Base-by-base conservation (phyloP, 495 filamentous ascomycete genomes). In the Hypoxylon fragiforme region DNA sequence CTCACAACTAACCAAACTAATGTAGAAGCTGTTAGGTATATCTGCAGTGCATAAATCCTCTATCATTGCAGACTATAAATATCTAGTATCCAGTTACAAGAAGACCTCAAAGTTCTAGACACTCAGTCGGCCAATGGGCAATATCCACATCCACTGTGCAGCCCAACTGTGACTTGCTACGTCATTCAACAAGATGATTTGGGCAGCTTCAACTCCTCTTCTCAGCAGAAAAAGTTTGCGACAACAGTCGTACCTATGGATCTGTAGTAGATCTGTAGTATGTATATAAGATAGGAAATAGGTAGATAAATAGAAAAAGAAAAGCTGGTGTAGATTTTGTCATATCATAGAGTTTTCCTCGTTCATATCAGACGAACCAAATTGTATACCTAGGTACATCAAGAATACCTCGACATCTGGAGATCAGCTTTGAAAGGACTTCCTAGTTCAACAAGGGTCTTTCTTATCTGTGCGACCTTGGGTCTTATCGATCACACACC, bases 181-280 rank as follows among this genome's bases (percentile, higher is more conserved):
- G 63, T 66, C 63, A 66, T 66, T 52, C 22, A 52, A 53, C 59
- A 57, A 59, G 31, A 37, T 51, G 45, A 15, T 39, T 53, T 48
- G 44, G 49, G 62, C 42, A 58, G 36, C 41, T 50, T 31, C 30
- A 45, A 50, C 57, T 55, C 57, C 57, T 60, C 57, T 50, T 50
- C 45, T 36, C 24, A 4, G 15, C 21, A 34, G 34, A 22, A 52
- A 28, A 11, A 18, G 39, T 34, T 31, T 50, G 44, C 26, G 47
- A 36, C 21, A 52, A 48, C 15, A 58, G 53, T 48, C 28, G 38
- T 39, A 44, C 30, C 18, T 37, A 22, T 39, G 31, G 43, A 15
- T 28, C 4, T 28, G 4, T 4, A 9, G 24, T 28, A 9, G 24
- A 9, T 4, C 24, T 4, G 9, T 28, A 28, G 4, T 28, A 4